Percentiles rank a stretch among this genome's conserved stretches.
Conservation (phyloP, 2,329 filamentous ascomycete genomes). For the Beauveria sp. region DNA sequence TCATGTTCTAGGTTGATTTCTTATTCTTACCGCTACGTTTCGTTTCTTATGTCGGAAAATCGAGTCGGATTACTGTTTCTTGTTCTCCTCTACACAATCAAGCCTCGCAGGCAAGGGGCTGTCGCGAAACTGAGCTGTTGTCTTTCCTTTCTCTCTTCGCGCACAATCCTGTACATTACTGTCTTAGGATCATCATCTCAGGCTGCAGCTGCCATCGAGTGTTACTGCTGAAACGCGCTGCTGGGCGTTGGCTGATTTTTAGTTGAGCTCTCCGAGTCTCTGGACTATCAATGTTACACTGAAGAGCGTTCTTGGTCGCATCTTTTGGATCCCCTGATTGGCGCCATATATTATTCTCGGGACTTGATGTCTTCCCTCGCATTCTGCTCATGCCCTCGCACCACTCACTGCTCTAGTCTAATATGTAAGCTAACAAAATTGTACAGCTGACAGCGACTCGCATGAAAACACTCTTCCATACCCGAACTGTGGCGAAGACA, state of each 20-base stretch:
- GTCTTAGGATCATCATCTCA: constrained; percentile 33
- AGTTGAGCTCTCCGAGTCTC: constrained; percentile 8
- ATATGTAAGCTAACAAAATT: constrained; percentile 1
- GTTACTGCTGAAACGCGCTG: constrained; percentile 23
- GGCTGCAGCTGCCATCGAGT: constrained; percentile 33
- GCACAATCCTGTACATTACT: constrained; percentile 49
- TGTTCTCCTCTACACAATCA: constrained; percentile 2
- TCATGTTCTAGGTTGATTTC: constrained; percentile 3
- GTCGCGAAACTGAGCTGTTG: constrained; percentile 6
- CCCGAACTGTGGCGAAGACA: background rate
- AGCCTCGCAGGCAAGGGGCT: constrained; percentile 7
- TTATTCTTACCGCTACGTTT: background rate
- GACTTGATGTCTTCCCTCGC: background rate
- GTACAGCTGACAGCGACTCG: background rate
- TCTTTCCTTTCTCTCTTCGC: background rate
- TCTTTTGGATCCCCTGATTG: background rate
- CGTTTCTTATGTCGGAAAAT: constrained; percentile 5
- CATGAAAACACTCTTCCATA: background rate
- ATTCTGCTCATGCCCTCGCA: background rate
- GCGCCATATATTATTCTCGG: background rate
- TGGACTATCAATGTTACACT: constrained; percentile 10
- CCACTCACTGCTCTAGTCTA: background rate
- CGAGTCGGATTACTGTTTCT: constrained; percentile 1
- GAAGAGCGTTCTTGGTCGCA: background rate
- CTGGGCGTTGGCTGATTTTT: constrained; percentile 4